Conservation (phyloP, 106 monocot genomes). For the Amphibolis antarctica region DNA sequence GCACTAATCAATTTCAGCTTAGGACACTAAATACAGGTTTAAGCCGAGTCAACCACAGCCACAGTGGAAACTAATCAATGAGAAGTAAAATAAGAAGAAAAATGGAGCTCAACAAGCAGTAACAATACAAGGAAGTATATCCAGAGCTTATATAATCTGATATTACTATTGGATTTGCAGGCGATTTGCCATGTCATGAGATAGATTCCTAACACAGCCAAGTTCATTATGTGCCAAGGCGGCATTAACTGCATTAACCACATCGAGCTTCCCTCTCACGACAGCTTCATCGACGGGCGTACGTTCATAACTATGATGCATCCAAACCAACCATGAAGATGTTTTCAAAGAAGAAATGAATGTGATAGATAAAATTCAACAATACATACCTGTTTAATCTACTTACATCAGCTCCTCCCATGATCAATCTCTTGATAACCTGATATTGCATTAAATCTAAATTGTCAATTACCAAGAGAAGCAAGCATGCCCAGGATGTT, state of each 20-base stretch:
- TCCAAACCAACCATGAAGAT: not conserved
- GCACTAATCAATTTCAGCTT: too few species aligned
- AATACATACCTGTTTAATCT: slow-evolving; percentile 51
- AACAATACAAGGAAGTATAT: too few species aligned
- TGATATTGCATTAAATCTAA: slow-evolving; percentile 1
- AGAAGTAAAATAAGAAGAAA: too few species aligned
- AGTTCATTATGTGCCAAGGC: slow-evolving; percentile 64
- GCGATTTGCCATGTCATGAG: slow-evolving; percentile 13
- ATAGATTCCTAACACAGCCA: slow-evolving; percentile 33
- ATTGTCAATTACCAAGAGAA: not conserved
- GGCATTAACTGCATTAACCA: slow-evolving; percentile 61
- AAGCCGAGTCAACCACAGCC: too few species aligned
- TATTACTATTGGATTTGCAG: too few species aligned
- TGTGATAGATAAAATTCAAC: not conserved
- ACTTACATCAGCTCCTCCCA: slow-evolving; percentile 47
- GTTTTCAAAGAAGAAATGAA: not conserved
- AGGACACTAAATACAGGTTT: too few species aligned
- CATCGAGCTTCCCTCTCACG: slow-evolving; percentile 53
- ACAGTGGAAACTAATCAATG: too few species aligned
- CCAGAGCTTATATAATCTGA: too few species aligned
- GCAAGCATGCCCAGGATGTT: not conserved
- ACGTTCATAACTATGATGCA: slow-evolving; percentile 45
- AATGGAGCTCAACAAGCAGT: too few species aligned
- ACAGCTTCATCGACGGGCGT: slow-evolving; percentile 92
- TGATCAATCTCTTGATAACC: slow-evolving; percentile 67